Evolutionary conservation across 371 early-diverging fungal genomes (phyloP), one percentile per base, ranked within the genome.

Genomic region (Mucor plumbeus): DNA sequence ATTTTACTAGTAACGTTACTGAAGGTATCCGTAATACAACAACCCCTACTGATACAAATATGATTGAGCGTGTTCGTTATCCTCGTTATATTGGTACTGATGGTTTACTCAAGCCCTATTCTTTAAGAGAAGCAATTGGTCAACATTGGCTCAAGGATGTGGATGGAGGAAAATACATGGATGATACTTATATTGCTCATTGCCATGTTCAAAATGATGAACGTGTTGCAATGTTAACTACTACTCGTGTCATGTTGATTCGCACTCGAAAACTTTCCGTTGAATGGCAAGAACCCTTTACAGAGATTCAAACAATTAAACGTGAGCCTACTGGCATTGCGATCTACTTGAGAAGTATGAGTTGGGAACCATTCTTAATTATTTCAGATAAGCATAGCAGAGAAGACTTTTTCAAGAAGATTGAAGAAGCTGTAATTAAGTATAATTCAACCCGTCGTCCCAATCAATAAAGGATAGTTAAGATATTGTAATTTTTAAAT

Each of bases 161-260:
- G 5, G 91, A 89, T 57, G 87, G 88, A 62, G 97, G 97, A 4
- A 83, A 83, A 59, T 96, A 89, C 72, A 88, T 91, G 40, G 76
- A 88, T n/a, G 97, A 97, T 62, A 85, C 85, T 36, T 99, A 99
- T 69, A 78, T 96, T 61, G 92, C 94, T 0, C 98, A 98, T 67
- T 79, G 94, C 72, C 70, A 84, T 59, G 85, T 92, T 4, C 90
- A 87, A 40, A 87, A 86, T 10, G 87, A 89, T 60, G 91, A 92
- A 41, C 86, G 91, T 69, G 88, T 91, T 0, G 90, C 88, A 3
- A 83, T 94, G 83, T 62, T 94, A 34, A 92, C 94, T 0, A 87
- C 87, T 55, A 82, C 82, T 55, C 84, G 90, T 17, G 75, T 94
- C 35, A 86, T 91, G 81, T 75, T 92, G 11, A 83, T 91, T 47